phyloP scores from a whole-genome alignment of 768 basidiomycete species.

The Boletus edulis region DNA sequence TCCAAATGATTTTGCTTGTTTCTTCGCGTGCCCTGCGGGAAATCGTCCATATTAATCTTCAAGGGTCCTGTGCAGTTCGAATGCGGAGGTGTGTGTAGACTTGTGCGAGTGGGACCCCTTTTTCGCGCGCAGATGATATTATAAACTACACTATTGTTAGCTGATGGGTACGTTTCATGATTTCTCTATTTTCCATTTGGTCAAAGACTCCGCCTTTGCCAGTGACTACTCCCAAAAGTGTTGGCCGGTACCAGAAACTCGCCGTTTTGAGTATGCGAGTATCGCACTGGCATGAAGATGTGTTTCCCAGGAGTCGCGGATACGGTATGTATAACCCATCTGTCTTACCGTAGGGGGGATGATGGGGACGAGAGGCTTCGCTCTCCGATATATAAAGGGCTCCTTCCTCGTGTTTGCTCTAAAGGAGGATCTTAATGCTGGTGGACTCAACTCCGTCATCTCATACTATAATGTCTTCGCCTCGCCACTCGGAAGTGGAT shows the following conservation, averaged over 20 bases:
- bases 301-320: no score
- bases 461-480: slow-evolving; percentile 10
- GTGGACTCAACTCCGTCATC: not conserved
- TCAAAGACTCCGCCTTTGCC: no score
- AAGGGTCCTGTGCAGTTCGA: not conserved
- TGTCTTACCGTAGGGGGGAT: no score
- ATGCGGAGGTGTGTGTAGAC: not conserved
- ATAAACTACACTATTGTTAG: not conserved
- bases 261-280: no score
- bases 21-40: slow-evolving; percentile 3
- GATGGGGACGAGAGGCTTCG: not conserved
- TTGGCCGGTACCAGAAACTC: no score
- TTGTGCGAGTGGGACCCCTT: no score
- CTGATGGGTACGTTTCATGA: no score
- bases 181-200: no score
- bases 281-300: no score
- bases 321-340: no score
- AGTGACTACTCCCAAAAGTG: no score
- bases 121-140: not conserved
- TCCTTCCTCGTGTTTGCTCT: not conserved
- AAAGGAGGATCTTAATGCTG: not conserved
- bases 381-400: not conserved
- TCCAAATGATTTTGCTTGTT: no score
- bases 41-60: not conserved
- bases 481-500: slow-evolving; percentile 34